Evolutionary conservation across 2,329 filamentous ascomycete genomes (phyloP), one percentile per base, ranked within the genome.

Genomic region (Ophiostoma triangulosporum): DNA sequence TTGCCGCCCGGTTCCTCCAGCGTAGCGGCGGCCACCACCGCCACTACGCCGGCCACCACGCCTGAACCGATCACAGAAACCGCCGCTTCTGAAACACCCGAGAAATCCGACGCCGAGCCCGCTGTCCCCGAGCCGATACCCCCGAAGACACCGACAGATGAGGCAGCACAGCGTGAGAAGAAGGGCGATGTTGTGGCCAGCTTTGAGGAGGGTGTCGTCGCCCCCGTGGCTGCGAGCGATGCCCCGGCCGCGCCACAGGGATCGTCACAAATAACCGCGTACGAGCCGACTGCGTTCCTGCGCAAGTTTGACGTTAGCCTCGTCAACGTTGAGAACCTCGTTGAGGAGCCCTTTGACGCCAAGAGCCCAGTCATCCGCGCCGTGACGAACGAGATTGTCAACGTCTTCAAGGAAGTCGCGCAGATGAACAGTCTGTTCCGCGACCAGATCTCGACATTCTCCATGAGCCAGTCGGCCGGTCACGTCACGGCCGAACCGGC

Each of bases 371-470:
- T 93, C 32, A 89, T 97, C 56, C 84, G 88, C 53, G 93, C 93
- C 12, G 82, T 98, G 46, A 93, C 91, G 50, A 95, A 91, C 63
- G 94, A 98, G 70, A 97, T 98, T 57, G 89, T 98, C 65, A 97
- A 96, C 66, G 93, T 95, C 0, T 97, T 96, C 75, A 97, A 96
- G 70, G 90, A 97, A 66, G 88, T 98, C 52, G 91, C 91, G 9
- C 85, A 83, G 45, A 81, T 96, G 69, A 98, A 97, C 70, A 88
- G 86, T 56, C 76, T 98, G 20, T 98, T 98, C 75, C 81, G 91
- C 55, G 93, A 98, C 64, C 93, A 98, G 65, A 95, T 98, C 53
- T 95, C 90, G 0, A 95, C 91, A 1, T 98, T 97, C 65, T 91
- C 89, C 29, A 94, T 95, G 75, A 94, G 88, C 62, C 89, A 95